Conservation (phyloP, 2,329 filamentous ascomycete species). For the Aaosphaeria pasadenensis region DNA sequence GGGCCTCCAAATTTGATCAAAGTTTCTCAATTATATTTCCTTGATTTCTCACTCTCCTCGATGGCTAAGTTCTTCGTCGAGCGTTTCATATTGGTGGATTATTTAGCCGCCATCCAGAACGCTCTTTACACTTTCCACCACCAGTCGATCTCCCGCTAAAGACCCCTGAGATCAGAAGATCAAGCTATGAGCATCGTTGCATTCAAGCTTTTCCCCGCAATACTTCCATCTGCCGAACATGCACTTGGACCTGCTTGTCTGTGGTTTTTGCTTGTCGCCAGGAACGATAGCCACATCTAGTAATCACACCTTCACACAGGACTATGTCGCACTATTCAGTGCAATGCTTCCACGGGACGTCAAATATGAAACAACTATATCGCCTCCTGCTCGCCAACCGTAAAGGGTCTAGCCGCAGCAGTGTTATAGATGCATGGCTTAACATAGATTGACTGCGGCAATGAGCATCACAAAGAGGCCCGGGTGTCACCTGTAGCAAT, state of each 20-base stretch:
- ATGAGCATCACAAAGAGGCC: conserved; percentile 10
- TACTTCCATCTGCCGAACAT: conserved; percentile 26
- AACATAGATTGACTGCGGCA: conserved; percentile 9
- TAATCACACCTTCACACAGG: not conserved
- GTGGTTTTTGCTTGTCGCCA: conserved; percentile 1
- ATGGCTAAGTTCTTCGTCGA: conserved; percentile 7
- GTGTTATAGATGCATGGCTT: conserved; percentile 6
- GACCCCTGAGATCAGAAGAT: conserved; percentile 6
- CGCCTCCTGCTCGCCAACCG: not conserved
- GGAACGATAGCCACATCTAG: conserved; percentile 1
- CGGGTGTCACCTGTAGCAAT: conserved; percentile 14
- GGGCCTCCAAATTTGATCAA: conserved; percentile 5
- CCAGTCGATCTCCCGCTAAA: conserved; percentile 14
- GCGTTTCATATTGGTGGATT: conserved; percentile 13
- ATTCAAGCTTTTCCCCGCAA: conserved; percentile 30
- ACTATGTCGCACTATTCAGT: not conserved
- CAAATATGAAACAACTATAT: not conserved
- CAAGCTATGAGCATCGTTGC: conserved; percentile 10
- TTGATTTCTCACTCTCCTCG: not conserved
- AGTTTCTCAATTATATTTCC: conserved; percentile 3
- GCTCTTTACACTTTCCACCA: conserved; percentile 7
- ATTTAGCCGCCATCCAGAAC: conserved; percentile 29
- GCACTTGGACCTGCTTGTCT: not conserved
- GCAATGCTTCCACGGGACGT: too few species aligned
- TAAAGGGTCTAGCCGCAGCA: not conserved